Evolutionary conservation across 176 grass and related monocot genomes (phyloP), one percentile per base, ranked within the genome.

Genomic region (Juncus inflexus): DNA sequence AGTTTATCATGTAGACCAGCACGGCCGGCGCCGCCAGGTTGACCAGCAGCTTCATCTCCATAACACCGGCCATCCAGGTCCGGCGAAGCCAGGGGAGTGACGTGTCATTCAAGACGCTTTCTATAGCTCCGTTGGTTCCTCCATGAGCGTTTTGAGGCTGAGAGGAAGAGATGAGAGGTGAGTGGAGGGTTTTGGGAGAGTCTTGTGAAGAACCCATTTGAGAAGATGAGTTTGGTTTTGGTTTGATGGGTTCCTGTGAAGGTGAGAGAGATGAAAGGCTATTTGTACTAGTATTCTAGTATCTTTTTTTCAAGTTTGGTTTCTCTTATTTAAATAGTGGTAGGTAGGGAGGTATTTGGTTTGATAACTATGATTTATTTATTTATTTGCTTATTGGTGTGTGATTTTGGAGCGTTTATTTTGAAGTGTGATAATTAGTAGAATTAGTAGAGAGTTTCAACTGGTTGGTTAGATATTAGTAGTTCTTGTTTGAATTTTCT

Each of bases 31-130:
- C 86, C 0, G 81, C 86, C 1, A 90, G 67, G 1, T 49, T 60
- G 43, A 76, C 3, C 72, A 90, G 54, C 5, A 84, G 55, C 39
- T 15, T 55, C 61, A 81, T 83, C 74, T 90, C 86, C 54, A 90
- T 61, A 6, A 50, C 1, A 7, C 62, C 56, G 11, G 81, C 86
- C 37, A 40, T 9, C 49, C 41, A 42, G 16, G 60, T 62, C 12
- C 86, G 74, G 52, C 70, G 55, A 28, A 9, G 38, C 81, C 76
- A 75, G 2, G 86, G 55, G 36, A 81, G 35, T 12, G 81, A 81
- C 3, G 2, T 4, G 42, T 87, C 81, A 15, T 41, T 40, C 2
- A 94, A 77, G 70, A 88, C 76, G 52, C 81, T 70, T 75, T 94
- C 89, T 69, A 94, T 72, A 55, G 28, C 42, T 36, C 2, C 10